phyloP scores from a whole-genome alignment of 1,284 basidiomycete genomes.

The Apiotrichum mycotoxinovorans region DNA sequence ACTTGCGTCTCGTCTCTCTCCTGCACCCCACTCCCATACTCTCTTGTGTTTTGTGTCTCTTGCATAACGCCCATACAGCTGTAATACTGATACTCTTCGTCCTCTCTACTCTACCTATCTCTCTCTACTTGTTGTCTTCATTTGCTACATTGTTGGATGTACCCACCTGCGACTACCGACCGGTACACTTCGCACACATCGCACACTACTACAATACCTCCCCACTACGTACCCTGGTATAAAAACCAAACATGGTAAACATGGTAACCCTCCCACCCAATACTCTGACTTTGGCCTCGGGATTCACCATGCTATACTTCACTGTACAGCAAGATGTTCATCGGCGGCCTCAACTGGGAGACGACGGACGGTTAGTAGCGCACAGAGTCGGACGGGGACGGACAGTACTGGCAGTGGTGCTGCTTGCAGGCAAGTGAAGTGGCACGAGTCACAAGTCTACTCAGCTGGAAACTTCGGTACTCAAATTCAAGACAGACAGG shows the following conservation, averaged over 20 bases:
- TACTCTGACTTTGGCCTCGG: no score
- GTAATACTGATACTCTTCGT: constrained; percentile 8
- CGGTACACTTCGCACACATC: background rate
- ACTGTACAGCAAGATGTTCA: constrained; percentile 87
- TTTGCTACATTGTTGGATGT: constrained; percentile 10
- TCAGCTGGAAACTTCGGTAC: no score
- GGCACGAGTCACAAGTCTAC: background rate
- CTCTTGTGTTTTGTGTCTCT: background rate
- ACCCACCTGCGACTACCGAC: constrained; percentile 2
- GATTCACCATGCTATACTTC: background rate
- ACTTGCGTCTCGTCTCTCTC: no score
- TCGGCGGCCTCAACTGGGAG: constrained; percentile 95
- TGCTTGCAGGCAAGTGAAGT: background rate
- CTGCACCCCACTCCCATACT: no score
- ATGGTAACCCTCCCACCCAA: no score
- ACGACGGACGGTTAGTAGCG: constrained; percentile 74
- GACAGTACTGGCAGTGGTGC: no score
- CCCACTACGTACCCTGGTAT: no score
- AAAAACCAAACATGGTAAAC: no score
- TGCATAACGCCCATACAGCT: constrained; percentile 2
- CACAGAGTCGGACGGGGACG: no score
- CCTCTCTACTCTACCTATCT: background rate
- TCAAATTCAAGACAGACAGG: no score
- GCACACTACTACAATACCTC: background rate
- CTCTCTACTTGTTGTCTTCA: constrained; percentile 1